Evolutionary conservation across 495 filamentous ascomycete species (phyloP).

Genomic region (Lophiostoma macrostomum): DNA sequence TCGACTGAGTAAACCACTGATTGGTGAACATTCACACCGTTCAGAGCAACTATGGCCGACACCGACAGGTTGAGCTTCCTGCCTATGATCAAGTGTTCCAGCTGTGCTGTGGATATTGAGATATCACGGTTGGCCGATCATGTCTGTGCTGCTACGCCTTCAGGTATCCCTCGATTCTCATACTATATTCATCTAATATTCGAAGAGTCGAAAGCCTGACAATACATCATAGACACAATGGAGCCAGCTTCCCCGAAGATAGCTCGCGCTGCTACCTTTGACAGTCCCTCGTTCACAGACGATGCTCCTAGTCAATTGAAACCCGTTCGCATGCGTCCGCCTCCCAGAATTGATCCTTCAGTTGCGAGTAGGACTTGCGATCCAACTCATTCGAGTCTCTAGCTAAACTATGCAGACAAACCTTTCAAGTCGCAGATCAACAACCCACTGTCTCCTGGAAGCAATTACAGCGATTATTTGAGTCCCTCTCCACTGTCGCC

Average conservation of each 20-base stretch:
- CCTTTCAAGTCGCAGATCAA: slow-evolving; percentile 35
- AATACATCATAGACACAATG: slow-evolving; percentile 6
- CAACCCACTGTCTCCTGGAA: slow-evolving; percentile 46
- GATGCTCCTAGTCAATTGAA: slow-evolving; percentile 18
- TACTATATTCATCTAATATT: too few relatives aligned
- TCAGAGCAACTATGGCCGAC: slow-evolving; percentile 39
- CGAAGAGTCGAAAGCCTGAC: too few relatives aligned
- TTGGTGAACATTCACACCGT: neutral
- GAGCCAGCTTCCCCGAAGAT: slow-evolving; percentile 21
- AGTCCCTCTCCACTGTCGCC: slow-evolving; percentile 55
- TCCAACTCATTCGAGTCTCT: neutral
- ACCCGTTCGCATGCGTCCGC: slow-evolving; percentile 39
- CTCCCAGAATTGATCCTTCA: slow-evolving; percentile 54
- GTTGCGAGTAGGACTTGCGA: slow-evolving; percentile 52
- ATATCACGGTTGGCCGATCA: slow-evolving; percentile 94
- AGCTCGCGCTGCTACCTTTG: slow-evolving; percentile 27
- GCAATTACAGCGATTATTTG: slow-evolving; percentile 54
- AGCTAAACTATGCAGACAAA: slow-evolving; percentile 14
- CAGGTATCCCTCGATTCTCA: too few relatives aligned
- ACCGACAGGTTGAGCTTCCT: slow-evolving; percentile 65
- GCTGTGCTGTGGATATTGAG: slow-evolving; percentile 77
- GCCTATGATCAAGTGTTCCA: slow-evolving; percentile 94
- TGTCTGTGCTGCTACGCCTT: slow-evolving; percentile 52
- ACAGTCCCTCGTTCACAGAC: slow-evolving; percentile 12
- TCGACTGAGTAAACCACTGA: slow-evolving; percentile 3